A percentile compares a stretch with the other conserved stretches of the same genome.
phyloP scores from a whole-genome alignment of 306 rosid species.

The Vachellia pachyceras region DNA sequence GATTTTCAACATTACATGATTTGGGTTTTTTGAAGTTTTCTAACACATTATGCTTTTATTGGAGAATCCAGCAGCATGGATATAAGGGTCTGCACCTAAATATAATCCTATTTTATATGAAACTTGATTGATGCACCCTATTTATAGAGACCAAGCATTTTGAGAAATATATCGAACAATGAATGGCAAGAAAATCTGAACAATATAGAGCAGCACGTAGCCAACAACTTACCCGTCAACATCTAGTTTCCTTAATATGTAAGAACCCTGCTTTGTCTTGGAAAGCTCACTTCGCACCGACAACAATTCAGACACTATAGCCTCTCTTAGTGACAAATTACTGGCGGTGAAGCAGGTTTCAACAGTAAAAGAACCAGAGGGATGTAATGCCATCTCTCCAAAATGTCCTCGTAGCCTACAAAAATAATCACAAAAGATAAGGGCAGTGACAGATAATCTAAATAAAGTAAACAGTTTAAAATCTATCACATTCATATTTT shows the following conservation, averaged over 20 bases:
- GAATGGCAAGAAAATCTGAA: constrained; percentile 29
- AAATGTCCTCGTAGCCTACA: constrained; percentile 76
- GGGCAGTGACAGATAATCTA: constrained; percentile 13
- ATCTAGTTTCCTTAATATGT: constrained; percentile 81
- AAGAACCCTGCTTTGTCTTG: constrained; percentile 84
- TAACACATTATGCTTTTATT: neutral
- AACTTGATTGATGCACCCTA: constrained; percentile 1
- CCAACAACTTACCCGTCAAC: constrained; percentile 70
- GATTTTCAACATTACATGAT: neutral
- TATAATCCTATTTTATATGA: neutral
- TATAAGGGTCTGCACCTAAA: neutral
- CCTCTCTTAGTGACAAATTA: constrained; percentile 76
- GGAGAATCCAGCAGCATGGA: neutral
- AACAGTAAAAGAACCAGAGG: constrained; percentile 77
- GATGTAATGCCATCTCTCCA: constrained; percentile 76
- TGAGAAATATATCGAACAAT: neutral
- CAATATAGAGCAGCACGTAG: constrained; percentile 25
- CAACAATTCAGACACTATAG: constrained; percentile 80
- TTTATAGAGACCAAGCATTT: constrained; percentile 8
- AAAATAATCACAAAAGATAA: constrained; percentile 39
- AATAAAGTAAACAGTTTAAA: constrained; percentile 17
- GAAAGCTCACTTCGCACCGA: constrained; percentile 70
- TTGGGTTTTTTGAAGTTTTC: neutral
- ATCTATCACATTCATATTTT: constrained; percentile 17
- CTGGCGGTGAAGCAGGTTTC: constrained; percentile 77